Conservation (phyloP, 164 flowering plant genomes). For the Sedum album region DNA sequence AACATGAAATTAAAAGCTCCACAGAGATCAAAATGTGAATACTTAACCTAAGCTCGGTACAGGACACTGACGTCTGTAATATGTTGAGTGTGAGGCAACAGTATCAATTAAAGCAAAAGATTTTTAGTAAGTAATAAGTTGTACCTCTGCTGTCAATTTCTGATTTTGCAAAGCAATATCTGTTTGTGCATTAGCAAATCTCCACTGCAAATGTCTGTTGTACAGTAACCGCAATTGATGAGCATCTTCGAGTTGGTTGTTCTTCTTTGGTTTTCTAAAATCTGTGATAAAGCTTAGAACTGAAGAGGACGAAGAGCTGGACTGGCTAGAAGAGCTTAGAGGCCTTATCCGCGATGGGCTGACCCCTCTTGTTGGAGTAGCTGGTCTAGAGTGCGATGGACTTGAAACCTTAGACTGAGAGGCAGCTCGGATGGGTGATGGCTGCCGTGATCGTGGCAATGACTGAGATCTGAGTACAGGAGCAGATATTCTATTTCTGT, state of each 20-base stretch:
- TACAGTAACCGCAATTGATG: constrained; percentile 73
- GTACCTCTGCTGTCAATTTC: too few relatives aligned
- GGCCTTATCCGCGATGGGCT: constrained; percentile 72
- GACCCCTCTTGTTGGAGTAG: constrained; percentile 50
- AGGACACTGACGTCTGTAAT: too few relatives aligned
- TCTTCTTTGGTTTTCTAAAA: constrained; percentile 66
- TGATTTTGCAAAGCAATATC: constrained; percentile 16
- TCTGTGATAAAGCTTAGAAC: constrained; percentile 79
- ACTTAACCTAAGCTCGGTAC: too few relatives aligned
- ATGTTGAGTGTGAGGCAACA: too few relatives aligned
- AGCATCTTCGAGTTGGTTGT: constrained; percentile 70
- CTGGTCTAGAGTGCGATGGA: constrained; percentile 41
- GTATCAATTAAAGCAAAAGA: too few relatives aligned
- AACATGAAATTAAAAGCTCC: too few relatives aligned
- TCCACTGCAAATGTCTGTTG: constrained; percentile 85
- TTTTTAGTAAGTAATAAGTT: too few relatives aligned
- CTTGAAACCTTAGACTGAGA: constrained; percentile 37
- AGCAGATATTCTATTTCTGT: constrained; percentile 20
- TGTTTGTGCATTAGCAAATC: constrained; percentile 64
- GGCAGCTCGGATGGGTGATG: constrained; percentile 52
- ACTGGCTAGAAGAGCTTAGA: constrained; percentile 38
- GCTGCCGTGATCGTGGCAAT: constrained; percentile 42
- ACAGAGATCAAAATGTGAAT: too few relatives aligned
- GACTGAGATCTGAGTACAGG: constrained; percentile 41
- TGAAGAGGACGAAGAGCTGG: constrained; percentile 44